Evolutionary conservation across 179 eudicot species (phyloP), one percentile per base, ranked within the genome.

Genomic region (Pouteria campechiana): DNA sequence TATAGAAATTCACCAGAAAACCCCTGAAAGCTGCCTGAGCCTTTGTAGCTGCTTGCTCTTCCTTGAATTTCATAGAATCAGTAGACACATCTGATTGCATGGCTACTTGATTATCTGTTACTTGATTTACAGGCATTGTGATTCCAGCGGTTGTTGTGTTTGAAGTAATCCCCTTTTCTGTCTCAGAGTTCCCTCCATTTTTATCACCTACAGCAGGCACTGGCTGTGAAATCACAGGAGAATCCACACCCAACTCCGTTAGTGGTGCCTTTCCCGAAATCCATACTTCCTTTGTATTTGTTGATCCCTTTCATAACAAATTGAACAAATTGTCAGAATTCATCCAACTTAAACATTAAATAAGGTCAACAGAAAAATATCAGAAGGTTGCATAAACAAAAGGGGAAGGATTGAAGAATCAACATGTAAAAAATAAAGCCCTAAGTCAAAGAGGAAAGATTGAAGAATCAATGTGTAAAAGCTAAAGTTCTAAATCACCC

Each of bases 1-100:
- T 6, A 41, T 24, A 39, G 28, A 22, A 51, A 7, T 47, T 65
- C n/a, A 89, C 97, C 96, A 90, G 64, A 70, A 79, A 90, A 29
- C 98, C 95, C 72, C 94, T 72, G 68, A 90, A 90, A 55, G 83
- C 95, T 43, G 98, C 96, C 56, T 90, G 98, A 29, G 80, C 70
- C 71, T 77, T 79, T 43, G 81, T 77, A 18, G 84, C 96, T 59
- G 98, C 98, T 66, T 61, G 65, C 55, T 82, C 87, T 52, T 40
- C 74, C 16, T 39, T 64, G 33, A 45, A 50, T 44, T 52, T 59
- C 62, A 78, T 93, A 33, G 41, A 75, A 44, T 65, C 72, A 45
- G 65, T 60, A 39, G 57, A 47, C 41, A 58, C 32, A 47, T 44
- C 61, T 3, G 59, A 39, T 36, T 38, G 65, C 25, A 23, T 45